These are phyloP conservation scores for Colletotrichum camelliae DNA, from an alignment of 2,329 filamentous ascomycete species.

Conservation along the genomic window DNA sequence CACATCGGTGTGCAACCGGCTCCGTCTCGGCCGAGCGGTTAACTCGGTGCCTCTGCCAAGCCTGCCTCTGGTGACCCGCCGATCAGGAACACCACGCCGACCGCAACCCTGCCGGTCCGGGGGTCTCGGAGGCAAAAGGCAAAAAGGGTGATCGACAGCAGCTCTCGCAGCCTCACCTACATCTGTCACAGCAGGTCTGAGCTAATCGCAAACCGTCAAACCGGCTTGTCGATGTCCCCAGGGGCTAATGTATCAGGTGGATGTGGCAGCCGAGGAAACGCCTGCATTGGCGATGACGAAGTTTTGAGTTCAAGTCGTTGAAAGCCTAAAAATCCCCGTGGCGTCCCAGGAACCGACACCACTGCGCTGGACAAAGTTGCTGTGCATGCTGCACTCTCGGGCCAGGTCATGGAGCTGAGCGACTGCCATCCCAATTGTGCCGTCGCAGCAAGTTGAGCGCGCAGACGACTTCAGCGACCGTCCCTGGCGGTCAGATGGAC, in stretches of 20 bases:
- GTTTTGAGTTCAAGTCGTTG: conserved; percentile 9
- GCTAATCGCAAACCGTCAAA: neutral
- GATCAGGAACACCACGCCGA: neutral
- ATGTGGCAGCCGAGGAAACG: neutral
- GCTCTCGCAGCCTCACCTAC: neutral
- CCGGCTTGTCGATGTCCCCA: neutral
- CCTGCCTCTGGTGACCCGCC: neutral
- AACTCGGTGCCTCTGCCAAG: neutral
- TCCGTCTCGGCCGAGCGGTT: neutral
- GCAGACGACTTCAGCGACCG: neutral
- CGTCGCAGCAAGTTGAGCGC: neutral
- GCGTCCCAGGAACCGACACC: neutral
- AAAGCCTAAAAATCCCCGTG: conserved; percentile 13
- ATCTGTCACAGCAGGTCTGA: neutral
- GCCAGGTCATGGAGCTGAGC: neutral
- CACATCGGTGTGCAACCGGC: neutral
- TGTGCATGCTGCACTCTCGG: neutral
- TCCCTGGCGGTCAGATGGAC: conserved; percentile 2
- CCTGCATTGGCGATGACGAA: conserved; percentile 5
- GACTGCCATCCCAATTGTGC: conserved; percentile 19
- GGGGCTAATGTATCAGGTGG: conserved; percentile 15
- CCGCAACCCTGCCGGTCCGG: neutral
- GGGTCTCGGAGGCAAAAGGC: neutral
- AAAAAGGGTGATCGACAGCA: neutral
- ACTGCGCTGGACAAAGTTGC: neutral